A percentile compares a stretch with the other conserved stretches of the same genome.
phyloP scores from a whole-genome alignment of 257 asterid genomes.

The Rubia yunnanensis region DNA sequence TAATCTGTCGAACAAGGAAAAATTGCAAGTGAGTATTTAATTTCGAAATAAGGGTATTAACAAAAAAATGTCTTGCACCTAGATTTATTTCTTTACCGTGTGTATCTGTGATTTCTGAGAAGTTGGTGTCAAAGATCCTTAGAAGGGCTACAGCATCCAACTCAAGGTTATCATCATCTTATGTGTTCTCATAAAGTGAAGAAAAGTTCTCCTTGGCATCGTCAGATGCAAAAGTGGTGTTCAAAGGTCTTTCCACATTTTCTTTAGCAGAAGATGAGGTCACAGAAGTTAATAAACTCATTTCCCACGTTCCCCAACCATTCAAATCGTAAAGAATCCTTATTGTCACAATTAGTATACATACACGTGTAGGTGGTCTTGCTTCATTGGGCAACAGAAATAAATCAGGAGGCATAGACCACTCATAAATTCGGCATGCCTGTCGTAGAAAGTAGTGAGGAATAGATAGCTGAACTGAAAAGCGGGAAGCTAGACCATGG shows the following conservation, averaged over 20 bases:
- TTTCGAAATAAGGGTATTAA: neutral
- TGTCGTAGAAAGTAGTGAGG: slow-evolving; percentile 47
- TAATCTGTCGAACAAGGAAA: slow-evolving; percentile 38
- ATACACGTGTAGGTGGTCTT: slow-evolving; percentile 58
- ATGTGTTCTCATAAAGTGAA: slow-evolving; percentile 15
- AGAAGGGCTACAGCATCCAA: slow-evolving; percentile 38
- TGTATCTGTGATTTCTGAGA: slow-evolving; percentile 34
- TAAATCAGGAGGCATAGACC: slow-evolving; percentile 69
- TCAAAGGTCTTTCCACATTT: slow-evolving; percentile 16
- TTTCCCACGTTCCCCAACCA: slow-evolving; percentile 79
- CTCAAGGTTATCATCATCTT: slow-evolving; percentile 20
- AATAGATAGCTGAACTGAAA: slow-evolving; percentile 42
- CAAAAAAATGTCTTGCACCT: neutral
- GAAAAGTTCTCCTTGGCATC: slow-evolving; percentile 18
- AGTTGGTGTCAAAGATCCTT: slow-evolving; percentile 43
- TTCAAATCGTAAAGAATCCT: slow-evolving; percentile 54
- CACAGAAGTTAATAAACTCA: slow-evolving; percentile 30
- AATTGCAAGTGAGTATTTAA: slow-evolving; percentile 10
- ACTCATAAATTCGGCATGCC: slow-evolving; percentile 56
- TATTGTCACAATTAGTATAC: slow-evolving; percentile 52
- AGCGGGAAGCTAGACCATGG: slow-evolving; percentile 58
- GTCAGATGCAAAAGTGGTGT: slow-evolving; percentile 3
- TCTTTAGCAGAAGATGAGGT: slow-evolving; percentile 16
- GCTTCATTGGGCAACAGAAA: slow-evolving; percentile 44
- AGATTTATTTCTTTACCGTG: slow-evolving; percentile 35